Evolutionary conservation across 2,329 filamentous ascomycete species (phyloP).

Genomic region (Lachnellula suecica): DNA sequence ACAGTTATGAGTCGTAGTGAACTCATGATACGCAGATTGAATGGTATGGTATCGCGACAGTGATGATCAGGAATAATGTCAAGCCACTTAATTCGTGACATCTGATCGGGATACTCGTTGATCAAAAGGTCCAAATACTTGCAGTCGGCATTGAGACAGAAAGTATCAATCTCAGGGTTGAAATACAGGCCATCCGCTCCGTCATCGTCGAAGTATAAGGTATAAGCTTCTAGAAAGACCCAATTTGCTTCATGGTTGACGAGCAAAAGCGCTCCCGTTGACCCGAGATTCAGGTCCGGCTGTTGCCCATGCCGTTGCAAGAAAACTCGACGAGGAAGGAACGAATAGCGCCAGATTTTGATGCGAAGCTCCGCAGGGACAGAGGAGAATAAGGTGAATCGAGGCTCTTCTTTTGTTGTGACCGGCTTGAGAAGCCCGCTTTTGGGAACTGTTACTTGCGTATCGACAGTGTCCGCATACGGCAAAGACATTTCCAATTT

Average conservation of each 20-base stretch:
- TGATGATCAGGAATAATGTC: too few relatives aligned
- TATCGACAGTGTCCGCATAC: not conserved
- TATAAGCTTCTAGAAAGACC: not conserved
- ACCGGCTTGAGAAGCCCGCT: too few relatives aligned
- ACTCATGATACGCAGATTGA: too few relatives aligned
- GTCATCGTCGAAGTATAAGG: slow-evolving; percentile 1
- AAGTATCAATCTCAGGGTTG: slow-evolving; percentile 11
- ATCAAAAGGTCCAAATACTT: too few relatives aligned
- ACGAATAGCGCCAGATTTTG: slow-evolving; percentile 13
- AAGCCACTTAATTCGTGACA: too few relatives aligned
- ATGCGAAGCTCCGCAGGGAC: slow-evolving; percentile 17
- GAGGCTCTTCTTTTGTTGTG: too few relatives aligned
- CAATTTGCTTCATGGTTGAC: slow-evolving; percentile 11
- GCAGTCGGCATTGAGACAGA: too few relatives aligned
- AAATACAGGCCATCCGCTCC: slow-evolving; percentile 6
- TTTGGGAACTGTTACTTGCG: too few relatives aligned
- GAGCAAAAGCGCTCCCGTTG: slow-evolving; percentile 9
- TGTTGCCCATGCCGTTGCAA: slow-evolving; percentile 50
- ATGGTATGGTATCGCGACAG: too few relatives aligned
- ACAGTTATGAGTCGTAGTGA: too few relatives aligned
- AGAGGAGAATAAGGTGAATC: slow-evolving; percentile 12
- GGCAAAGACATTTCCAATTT: not conserved
- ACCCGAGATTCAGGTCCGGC: not conserved
- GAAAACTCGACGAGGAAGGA: slow-evolving; percentile 43
- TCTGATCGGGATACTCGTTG: too few relatives aligned